Evolutionary conservation across 768 basidiomycete genomes (phyloP), one percentile per base, ranked within the genome.

Genomic region (Tubosaeta brunneosetosa): DNA sequence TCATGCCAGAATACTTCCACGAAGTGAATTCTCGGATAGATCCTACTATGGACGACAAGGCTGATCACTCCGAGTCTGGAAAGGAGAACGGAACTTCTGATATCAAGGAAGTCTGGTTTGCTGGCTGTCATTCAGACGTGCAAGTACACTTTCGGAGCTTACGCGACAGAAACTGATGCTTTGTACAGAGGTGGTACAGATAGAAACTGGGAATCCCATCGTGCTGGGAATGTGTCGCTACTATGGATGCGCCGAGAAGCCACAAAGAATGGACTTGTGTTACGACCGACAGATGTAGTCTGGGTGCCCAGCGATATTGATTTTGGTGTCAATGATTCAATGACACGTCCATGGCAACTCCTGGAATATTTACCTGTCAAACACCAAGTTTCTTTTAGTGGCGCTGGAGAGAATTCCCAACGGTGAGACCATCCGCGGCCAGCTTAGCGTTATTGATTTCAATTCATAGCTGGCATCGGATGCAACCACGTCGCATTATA

Each of bases 61-160:
- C 46, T 11, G 6, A 25, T 34, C 2, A 6, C 32, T n/a, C n/a
- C n/a, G n/a, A n/a, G n/a, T 52, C 53, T 19, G 36, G 27, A 29
- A 4, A 26, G n/a, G 47, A 36, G 31, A 27, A 37, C 40, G 33
- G 29, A 27, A 29, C 40, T 4, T 16, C 52, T 16, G 62, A 66
- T 1, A 54, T 84, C n/a, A 73, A 79, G 49, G 84, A 87, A 60
- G 85, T 87, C 2, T 86, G 85, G 84, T 86, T 86, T 61, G 69
- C 82, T 2, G 83, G 75, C 1, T 61, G 69, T 29, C 76, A 75
- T 31, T 61, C 63, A 19, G 74, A 75, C 57, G 61, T 53, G 74
- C 71, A 17, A 8, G 57, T 53, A 10, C 10, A 6, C 22, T 17
- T 46, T 38, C 3, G 0, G 19, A 27, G n/a, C 1, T 0, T 4